phyloP scores from a whole-genome alignment of 2,329 filamentous ascomycete genomes.

The Colletotrichum liaoningense region DNA sequence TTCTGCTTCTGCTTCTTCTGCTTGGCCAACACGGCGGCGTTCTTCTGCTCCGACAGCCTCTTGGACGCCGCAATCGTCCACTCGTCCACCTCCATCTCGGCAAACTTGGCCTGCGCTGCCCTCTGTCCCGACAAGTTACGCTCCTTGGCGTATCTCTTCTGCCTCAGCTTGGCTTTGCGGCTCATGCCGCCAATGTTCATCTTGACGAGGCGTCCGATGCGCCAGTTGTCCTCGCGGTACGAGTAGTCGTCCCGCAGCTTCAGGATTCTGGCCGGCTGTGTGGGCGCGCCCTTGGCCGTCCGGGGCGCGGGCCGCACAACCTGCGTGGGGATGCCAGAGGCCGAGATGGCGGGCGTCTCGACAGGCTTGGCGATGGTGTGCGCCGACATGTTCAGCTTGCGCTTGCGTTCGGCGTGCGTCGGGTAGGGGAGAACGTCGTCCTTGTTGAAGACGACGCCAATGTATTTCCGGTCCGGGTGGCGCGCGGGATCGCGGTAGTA shows the following conservation, averaged over 20 bases:
- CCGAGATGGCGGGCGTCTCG: constrained; percentile 53
- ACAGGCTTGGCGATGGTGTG: constrained; percentile 54
- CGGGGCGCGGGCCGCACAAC: constrained; percentile 50
- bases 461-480: constrained; percentile 92
- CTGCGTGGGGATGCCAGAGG: constrained; percentile 63
- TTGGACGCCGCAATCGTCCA: constrained; percentile 40
- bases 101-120: constrained; percentile 48
- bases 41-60: constrained; percentile 42
- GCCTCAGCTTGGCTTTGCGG: constrained; percentile 61
- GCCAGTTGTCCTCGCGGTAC: constrained; percentile 71
- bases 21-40: constrained; percentile 41
- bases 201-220: constrained; percentile 65
- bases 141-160: constrained; percentile 56
- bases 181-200: constrained; percentile 51
- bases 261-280: constrained; percentile 58
- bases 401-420: constrained; percentile 76
- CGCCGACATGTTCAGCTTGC: constrained; percentile 80
- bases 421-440: constrained; percentile 83
- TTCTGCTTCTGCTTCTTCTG: constrained; percentile 50
- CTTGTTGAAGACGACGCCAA: constrained; percentile 90
- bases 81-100: constrained; percentile 39
- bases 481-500: constrained; percentile 91
- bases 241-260: constrained; percentile 65
- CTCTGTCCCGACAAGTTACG: constrained; percentile 52
- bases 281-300: constrained; percentile 46